Evolutionary conservation across 2,329 filamentous ascomycete genomes (phyloP).

Genomic region (Ustulina deusta): DNA sequence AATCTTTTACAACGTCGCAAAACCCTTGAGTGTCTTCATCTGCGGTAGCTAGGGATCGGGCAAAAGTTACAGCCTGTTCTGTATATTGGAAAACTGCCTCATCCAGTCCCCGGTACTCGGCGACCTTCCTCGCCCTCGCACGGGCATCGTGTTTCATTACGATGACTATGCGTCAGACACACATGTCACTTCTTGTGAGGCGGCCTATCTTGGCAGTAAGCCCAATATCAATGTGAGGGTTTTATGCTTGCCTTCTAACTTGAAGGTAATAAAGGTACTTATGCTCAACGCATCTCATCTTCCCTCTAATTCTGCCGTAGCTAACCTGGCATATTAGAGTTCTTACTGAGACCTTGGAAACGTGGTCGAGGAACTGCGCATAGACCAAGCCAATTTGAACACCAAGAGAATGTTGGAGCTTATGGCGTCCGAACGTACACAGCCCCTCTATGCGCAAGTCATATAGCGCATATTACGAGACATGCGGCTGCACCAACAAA

Average conservation of each 20-base stretch:
- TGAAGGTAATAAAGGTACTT: slow-evolving; percentile 54
- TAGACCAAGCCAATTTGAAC: slow-evolving; percentile 66
- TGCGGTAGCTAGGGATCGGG: slow-evolving; percentile 74
- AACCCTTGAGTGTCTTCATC: slow-evolving; percentile 71
- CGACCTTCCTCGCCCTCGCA: slow-evolving; percentile 63
- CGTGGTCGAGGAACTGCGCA: slow-evolving; percentile 63
- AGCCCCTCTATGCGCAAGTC: slow-evolving; percentile 70
- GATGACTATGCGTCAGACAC: slow-evolving; percentile 65
- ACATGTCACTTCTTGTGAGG: slow-evolving; percentile 68
- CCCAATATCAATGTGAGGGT: slow-evolving; percentile 61
- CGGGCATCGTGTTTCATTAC: slow-evolving; percentile 74
- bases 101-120: slow-evolving; percentile 52
- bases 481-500: slow-evolving; percentile 62
- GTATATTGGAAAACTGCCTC: slow-evolving; percentile 68
- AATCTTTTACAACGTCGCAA: slow-evolving; percentile 60
- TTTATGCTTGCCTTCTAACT: slow-evolving; percentile 66
- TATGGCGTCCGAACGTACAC: slow-evolving; percentile 64
- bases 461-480: slow-evolving; percentile 67
- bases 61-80: slow-evolving; percentile 71
- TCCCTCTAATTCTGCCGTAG: too few relatives aligned
- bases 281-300: background rate
- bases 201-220: slow-evolving; percentile 64
- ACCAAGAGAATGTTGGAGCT: slow-evolving; percentile 69
- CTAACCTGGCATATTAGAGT: slow-evolving; percentile 46
- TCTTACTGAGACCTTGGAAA: slow-evolving; percentile 58